A percentile compares a stretch with the other conserved stretches of the same genome.
These are phyloP conservation scores for Blastocrithidia nonstop DNA, from an alignment of 208 protist species.

Conservation along the genomic window DNA sequence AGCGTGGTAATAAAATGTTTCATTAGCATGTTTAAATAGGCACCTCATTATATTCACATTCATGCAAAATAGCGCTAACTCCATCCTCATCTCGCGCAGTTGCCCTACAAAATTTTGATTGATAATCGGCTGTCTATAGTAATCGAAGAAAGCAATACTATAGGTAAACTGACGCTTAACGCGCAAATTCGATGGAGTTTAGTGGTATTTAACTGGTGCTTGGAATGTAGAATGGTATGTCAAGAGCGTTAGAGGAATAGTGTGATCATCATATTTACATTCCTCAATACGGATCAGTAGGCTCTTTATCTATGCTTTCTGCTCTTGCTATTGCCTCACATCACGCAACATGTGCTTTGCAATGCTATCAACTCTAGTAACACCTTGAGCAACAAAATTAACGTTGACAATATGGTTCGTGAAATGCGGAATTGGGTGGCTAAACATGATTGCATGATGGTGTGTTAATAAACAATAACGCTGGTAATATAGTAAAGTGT, in stretches of 20 bases:
- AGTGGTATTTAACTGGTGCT: slow-evolving; percentile 44
- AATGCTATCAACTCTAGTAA: not conserved
- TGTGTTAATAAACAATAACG: slow-evolving; percentile 38
- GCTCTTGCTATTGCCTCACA: slow-evolving; percentile 63
- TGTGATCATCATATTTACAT: slow-evolving; percentile 57
- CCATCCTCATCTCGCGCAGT: slow-evolving; percentile 31
- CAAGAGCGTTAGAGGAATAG: slow-evolving; percentile 8
- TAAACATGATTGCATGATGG: slow-evolving; percentile 14
- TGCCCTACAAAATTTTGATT: slow-evolving; percentile 28
- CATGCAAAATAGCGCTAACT: slow-evolving; percentile 39
- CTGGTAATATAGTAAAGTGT: not conserved
- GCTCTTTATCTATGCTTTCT: slow-evolving; percentile 68
- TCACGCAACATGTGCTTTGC: slow-evolving; percentile 1
- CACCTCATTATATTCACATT: slow-evolving; percentile 5
- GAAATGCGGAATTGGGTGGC: no score
- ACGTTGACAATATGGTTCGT: no score
- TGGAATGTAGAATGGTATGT: slow-evolving; percentile 77
- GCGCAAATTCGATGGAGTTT: not conserved
- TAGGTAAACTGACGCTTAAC: not conserved
- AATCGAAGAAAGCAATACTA: not conserved
- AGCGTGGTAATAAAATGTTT: slow-evolving; percentile 52
- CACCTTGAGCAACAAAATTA: no score
- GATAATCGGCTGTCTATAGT: no score
- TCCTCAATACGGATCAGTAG: slow-evolving; percentile 76
- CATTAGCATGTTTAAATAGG: slow-evolving; percentile 36